These are phyloP conservation scores for Geosmithia morbida DNA, from an alignment of 2,329 filamentous ascomycete genomes.

Conservation along the genomic window DNA sequence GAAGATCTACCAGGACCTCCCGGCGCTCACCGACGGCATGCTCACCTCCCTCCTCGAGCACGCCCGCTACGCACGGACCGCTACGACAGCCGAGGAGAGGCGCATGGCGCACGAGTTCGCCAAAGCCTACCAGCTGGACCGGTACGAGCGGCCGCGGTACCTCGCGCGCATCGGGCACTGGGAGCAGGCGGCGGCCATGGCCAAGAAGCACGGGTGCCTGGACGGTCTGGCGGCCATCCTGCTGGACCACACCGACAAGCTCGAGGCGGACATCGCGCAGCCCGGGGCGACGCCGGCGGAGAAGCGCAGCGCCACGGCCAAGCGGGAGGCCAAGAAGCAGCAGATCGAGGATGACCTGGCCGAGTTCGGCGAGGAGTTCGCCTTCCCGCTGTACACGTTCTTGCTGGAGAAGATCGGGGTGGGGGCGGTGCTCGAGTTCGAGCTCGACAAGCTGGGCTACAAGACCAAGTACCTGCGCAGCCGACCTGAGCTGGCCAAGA, in stretches of 20 bases:
- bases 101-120: constrained; percentile 28
- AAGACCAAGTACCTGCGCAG: constrained; percentile 69
- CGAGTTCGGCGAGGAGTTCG: constrained; percentile 51
- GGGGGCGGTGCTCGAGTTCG: constrained; percentile 55
- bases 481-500: constrained; percentile 55
- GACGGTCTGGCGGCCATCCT: constrained; percentile 41
- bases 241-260: constrained; percentile 33
- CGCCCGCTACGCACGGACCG: constrained; percentile 32
- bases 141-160: constrained; percentile 34
- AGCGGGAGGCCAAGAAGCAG: constrained; percentile 26
- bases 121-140: constrained; percentile 32
- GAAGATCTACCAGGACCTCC: constrained; percentile 31
- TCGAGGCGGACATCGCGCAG: constrained; percentile 14
- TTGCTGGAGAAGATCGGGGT: constrained; percentile 55
- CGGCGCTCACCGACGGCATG: constrained; percentile 38
- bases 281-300: constrained; percentile 14
- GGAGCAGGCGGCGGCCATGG: constrained; percentile 42
- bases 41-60: constrained; percentile 39
- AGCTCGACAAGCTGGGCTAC: constrained; percentile 51
- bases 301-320: constrained; percentile 12
- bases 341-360: constrained; percentile 41
- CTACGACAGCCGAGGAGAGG: constrained; percentile 22
- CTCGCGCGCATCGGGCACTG: constrained; percentile 41
- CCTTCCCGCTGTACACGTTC: constrained; percentile 67
- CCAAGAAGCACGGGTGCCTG: constrained; percentile 41